These are phyloP conservation scores for Exophiala oligosperma DNA, from an alignment of 2,329 filamentous ascomycete species.

Conservation along the genomic window DNA sequence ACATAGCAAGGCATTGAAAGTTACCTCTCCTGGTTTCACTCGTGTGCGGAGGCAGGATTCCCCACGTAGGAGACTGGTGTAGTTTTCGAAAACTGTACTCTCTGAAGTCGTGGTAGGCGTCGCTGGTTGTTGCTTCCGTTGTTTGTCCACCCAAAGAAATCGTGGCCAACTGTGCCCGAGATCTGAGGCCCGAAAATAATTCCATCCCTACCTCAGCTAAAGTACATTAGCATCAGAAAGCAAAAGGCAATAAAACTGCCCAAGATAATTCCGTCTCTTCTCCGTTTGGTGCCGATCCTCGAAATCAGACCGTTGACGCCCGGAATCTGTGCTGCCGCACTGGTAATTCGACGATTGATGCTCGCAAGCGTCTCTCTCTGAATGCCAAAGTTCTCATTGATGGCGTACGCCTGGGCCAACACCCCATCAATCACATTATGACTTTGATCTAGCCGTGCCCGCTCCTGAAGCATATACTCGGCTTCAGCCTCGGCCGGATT, in stretches of 20 bases:
- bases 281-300: conserved; percentile 91
- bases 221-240: conserved; percentile 76
- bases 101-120: too few relatives aligned
- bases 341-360: conserved; percentile 87
- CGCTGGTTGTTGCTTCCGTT: too few relatives aligned
- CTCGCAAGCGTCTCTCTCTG: conserved; percentile 86
- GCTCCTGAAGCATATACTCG: conserved; percentile 96
- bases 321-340: conserved; percentile 86
- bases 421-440: conserved; percentile 88
- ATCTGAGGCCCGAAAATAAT: too few relatives aligned
- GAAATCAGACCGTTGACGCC: conserved; percentile 90
- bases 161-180: too few relatives aligned
- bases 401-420: conserved; percentile 91
- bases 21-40: too few relatives aligned
- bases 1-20: too few relatives aligned
- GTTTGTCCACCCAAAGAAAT: too few relatives aligned
- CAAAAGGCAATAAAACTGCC: conserved; percentile 89
- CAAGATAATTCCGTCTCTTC: conserved; percentile 91
- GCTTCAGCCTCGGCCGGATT: conserved; percentile 84
- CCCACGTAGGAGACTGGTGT: too few relatives aligned
- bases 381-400: conserved; percentile 84
- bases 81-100: too few relatives aligned
- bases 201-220: conserved; percentile 11
- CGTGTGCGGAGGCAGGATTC: too few relatives aligned
- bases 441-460: conserved; percentile 80